Evolutionary conservation across 495 filamentous ascomycete genomes (phyloP).

Genomic region (Aspergillus mulundensis): DNA sequence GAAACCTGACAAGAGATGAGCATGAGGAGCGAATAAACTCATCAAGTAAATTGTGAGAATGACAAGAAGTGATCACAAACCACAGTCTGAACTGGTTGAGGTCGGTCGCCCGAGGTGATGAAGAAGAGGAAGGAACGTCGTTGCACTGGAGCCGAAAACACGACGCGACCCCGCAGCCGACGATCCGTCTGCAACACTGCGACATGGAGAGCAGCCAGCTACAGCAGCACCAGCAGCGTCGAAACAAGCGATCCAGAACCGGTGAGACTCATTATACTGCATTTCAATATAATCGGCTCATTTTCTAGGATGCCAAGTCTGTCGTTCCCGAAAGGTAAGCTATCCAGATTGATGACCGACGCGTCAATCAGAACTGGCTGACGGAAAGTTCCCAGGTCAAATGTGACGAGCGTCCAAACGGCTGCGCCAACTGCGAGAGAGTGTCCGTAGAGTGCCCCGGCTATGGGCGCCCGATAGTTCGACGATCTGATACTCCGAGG

Average conservation of each 20-base stretch:
- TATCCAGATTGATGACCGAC: neutral
- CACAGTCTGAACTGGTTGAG: neutral
- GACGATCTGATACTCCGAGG: neutral
- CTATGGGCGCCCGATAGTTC: neutral
- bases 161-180: constrained; percentile 6
- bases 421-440: constrained; percentile 27
- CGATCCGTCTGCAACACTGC: neutral
- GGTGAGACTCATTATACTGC: neutral
- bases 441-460: constrained; percentile 22
- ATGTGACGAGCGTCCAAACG: constrained; percentile 25
- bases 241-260: neutral
- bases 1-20: too few species aligned
- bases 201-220: neutral
- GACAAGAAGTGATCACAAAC: too few species aligned
- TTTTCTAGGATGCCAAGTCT: constrained; percentile 4
- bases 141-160: neutral
- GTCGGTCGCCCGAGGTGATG: neutral
- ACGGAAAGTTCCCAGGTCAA: constrained; percentile 20
- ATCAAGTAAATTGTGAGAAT: too few species aligned
- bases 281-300: neutral
- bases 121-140: neutral
- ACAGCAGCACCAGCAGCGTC: neutral
- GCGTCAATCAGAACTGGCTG: neutral
- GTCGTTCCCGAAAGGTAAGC: constrained; percentile 10
- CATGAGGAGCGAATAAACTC: too few species aligned